Percentiles rank a stretch among this genome's conserved stretches.
phyloP scores from a whole-genome alignment of 1,284 basidiomycete genomes.

The Fomitiporia mediterranea region DNA sequence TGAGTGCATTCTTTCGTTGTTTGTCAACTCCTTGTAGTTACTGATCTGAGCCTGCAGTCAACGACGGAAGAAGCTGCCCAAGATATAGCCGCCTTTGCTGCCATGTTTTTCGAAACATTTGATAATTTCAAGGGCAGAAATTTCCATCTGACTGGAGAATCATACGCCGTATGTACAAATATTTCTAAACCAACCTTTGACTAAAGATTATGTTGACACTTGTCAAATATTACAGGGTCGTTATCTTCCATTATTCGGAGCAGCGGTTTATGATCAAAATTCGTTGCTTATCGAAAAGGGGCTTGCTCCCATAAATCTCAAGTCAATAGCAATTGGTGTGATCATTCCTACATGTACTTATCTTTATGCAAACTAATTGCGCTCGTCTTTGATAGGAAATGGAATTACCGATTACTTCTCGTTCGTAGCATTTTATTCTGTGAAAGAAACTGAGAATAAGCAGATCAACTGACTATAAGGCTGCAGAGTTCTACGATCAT shows the following conservation, averaged over 20 bases:
- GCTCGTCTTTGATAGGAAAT: constrained; percentile 40
- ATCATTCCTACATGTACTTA: background rate
- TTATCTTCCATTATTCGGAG: constrained; percentile 80
- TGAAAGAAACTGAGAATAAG: background rate
- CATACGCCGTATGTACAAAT: constrained; percentile 56
- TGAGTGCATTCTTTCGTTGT: constrained; percentile 27
- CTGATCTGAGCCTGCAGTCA: constrained; percentile 36
- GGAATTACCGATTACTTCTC: constrained; percentile 45
- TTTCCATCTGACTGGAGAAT: constrained; percentile 74
- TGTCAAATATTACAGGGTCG: constrained; percentile 48
- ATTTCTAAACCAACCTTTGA: too few relatives aligned
- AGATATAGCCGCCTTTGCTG: constrained; percentile 65
- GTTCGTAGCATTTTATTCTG: constrained; percentile 27
- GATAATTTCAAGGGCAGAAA: constrained; percentile 57
- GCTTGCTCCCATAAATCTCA: constrained; percentile 70
- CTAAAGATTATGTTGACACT: background rate
- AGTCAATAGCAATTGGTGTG: constrained; percentile 74
- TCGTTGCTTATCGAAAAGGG: constrained; percentile 51
- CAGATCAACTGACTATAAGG: background rate
- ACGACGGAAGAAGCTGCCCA: constrained; percentile 64
- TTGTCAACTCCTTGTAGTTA: background rate
- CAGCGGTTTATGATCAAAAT: constrained; percentile 79
- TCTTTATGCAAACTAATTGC: background rate
- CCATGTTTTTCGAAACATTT: constrained; percentile 73
- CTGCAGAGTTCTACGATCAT: constrained; percentile 4